Conservation (phyloP, 352 stramenopile genomes). For the Phytophthora meadii region DNA sequence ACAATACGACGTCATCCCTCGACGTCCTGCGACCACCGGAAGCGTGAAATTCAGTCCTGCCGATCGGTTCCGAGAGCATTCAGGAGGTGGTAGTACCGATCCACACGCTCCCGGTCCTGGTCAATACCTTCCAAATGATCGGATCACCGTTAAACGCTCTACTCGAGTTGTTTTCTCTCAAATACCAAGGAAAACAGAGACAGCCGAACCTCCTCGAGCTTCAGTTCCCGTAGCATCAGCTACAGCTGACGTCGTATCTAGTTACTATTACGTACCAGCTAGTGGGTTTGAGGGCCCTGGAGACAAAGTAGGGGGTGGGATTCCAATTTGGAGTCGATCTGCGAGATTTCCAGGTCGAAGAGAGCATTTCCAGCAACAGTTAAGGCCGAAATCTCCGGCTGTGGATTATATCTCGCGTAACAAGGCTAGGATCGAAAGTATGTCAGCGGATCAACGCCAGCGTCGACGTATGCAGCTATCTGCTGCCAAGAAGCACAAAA, state of each 20-base stretch:
- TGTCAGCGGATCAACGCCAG: constrained; percentile 36
- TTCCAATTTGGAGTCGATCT: constrained; percentile 51
- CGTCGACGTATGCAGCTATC: constrained; percentile 12
- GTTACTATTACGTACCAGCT: constrained; percentile 62
- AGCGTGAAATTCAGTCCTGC: constrained; percentile 68
- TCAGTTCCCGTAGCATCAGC: constrained; percentile 21
- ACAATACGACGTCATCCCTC: constrained; percentile 55
- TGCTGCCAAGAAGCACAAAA: constrained; percentile 2
- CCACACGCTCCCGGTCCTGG: constrained; percentile 45
- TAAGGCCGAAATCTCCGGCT: constrained; percentile 3
- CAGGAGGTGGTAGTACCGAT: constrained; percentile 36
- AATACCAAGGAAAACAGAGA: constrained; percentile 47
- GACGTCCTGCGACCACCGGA: constrained; percentile 29
- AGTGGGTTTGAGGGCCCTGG: constrained; percentile 43
- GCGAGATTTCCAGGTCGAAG: constrained; percentile 39
- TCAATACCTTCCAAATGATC: constrained; percentile 57
- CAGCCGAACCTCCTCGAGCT: constrained; percentile 28
- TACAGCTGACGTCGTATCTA: constrained; percentile 61
- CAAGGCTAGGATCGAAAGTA: constrained; percentile 32
- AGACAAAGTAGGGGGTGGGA: constrained; percentile 33
- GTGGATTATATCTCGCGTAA: constrained; percentile 45
- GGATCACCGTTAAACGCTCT: constrained; percentile 35
- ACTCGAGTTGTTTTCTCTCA: constrained; percentile 61
- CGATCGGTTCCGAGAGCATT: constrained; percentile 63
- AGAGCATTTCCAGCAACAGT: constrained; percentile 19